Percentiles rank a stretch among this genome's conserved stretches.
phyloP scores from a whole-genome alignment of 805 yeast species.

The Kodamaea restingae region DNA sequence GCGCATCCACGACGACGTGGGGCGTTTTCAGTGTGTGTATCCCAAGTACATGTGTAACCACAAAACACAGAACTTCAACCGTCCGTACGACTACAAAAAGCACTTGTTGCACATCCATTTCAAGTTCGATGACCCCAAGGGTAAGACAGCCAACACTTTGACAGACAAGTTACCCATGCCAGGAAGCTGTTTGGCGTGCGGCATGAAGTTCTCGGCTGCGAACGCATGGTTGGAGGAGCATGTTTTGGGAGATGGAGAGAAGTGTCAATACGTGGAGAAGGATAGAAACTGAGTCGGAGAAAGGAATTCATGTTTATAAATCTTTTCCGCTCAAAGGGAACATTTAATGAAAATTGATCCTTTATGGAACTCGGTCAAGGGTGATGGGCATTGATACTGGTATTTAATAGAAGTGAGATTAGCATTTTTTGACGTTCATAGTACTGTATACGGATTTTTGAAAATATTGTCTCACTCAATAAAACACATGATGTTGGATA shows the following conservation, averaged over 20 bases:
- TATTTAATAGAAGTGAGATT: too few species aligned
- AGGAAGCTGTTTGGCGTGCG: conserved; percentile 46
- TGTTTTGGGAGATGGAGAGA: conserved; percentile 29
- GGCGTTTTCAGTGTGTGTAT: conserved; percentile 41
- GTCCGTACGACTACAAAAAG: conserved; percentile 45
- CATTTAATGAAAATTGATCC: too few species aligned
- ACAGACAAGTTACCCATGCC: conserved; percentile 37
- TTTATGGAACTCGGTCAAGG: too few species aligned
- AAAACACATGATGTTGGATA: too few species aligned
- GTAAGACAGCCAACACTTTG: conserved; percentile 36
- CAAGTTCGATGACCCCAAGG: conserved; percentile 38
- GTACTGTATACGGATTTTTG: too few species aligned
- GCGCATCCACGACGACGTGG: conserved; percentile 41
- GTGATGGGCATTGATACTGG: too few species aligned
- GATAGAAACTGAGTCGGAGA: neutral
- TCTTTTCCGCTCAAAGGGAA: too few species aligned
- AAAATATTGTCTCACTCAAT: too few species aligned
- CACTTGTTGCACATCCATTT: conserved; percentile 42
- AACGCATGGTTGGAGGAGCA: conserved; percentile 55
- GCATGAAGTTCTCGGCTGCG: conserved; percentile 41
- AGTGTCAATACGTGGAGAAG: neutral
- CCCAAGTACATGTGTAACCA: conserved; percentile 39
- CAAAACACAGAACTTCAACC: conserved; percentile 39
- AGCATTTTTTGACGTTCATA: too few species aligned
- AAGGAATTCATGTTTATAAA: too few species aligned